Conservation (phyloP, 163 green algal species). For the Scenedesmus sp. region DNA sequence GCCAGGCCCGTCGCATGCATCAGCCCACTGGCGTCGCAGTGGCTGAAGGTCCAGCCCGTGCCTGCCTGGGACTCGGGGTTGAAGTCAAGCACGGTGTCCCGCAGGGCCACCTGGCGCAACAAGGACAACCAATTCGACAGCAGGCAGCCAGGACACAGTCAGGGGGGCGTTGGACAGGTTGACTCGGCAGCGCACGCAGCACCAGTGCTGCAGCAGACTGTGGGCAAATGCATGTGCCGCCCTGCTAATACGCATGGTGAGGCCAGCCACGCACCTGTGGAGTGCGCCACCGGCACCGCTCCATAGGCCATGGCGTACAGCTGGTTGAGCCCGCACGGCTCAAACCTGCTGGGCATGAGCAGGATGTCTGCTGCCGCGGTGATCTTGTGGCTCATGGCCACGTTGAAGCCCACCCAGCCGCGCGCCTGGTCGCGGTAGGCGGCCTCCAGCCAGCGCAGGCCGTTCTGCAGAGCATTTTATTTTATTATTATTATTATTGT, state of each 20-base stretch:
- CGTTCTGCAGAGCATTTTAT: slow-evolving; percentile 66
- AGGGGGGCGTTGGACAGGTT: too few species aligned
- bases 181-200: too few species aligned
- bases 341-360: slow-evolving; percentile 89
- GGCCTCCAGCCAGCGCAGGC: slow-evolving; percentile 84
- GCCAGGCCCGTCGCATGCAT: slow-evolving; percentile 72
- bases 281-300: slow-evolving; percentile 61
- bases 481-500: too few species aligned
- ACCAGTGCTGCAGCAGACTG: too few species aligned
- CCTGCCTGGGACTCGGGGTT: slow-evolving; percentile 71
- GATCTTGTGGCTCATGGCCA: slow-evolving; percentile 82
- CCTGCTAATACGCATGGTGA: too few species aligned
- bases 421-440: slow-evolving; percentile 75
- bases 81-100: slow-evolving; percentile 86
- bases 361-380: slow-evolving; percentile 90
- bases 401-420: slow-evolving; percentile 91
- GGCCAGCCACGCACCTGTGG: slow-evolving; percentile 44
- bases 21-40: slow-evolving; percentile 70
- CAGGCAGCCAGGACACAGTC: too few species aligned
- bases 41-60: slow-evolving; percentile 82
- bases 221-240: background rate
- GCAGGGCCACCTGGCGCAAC: slow-evolving; percentile 73
- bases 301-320: slow-evolving; percentile 90
- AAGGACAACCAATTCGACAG: too few species aligned
- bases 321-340: slow-evolving; percentile 87